Percentiles rank a stretch among this genome's conserved stretches.
Evolutionary conservation across 495 filamentous ascomycete species (phyloP).

Genomic region (Aspergillus olivimuriae): DNA sequence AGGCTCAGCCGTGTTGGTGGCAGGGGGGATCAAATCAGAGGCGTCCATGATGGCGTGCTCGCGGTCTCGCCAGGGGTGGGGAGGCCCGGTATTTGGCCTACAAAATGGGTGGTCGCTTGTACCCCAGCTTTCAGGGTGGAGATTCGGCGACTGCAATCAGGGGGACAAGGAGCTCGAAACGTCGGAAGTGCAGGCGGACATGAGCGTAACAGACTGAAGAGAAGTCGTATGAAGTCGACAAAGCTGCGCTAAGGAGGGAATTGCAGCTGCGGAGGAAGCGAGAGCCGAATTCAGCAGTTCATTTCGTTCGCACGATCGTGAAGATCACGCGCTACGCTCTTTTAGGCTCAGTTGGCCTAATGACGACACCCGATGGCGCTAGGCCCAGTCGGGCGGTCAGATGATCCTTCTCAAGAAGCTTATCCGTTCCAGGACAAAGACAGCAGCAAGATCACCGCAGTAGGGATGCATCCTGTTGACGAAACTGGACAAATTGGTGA

Average conservation of each 20-base stretch:
- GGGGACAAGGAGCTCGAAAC: too few relatives aligned
- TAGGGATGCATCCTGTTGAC: too few relatives aligned
- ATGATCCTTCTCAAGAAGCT: not conserved
- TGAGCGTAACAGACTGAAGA: too few relatives aligned
- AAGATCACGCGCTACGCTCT: conserved; percentile 6
- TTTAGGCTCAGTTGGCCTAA: not conserved
- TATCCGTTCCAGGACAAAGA: too few relatives aligned
- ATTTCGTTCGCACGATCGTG: conserved; percentile 4
- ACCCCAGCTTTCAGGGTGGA: not conserved
- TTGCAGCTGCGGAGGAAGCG: not conserved
- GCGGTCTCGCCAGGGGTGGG: conserved; percentile 13
- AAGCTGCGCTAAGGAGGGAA: not conserved
- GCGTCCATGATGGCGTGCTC: conserved; percentile 39
- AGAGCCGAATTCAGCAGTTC: not conserved
- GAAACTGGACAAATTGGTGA: too few relatives aligned
- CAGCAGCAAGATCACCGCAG: too few relatives aligned
- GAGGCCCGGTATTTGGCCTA: not conserved
- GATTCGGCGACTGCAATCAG: not conserved
- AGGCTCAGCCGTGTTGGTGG: conserved; percentile 14
- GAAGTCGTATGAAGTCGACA: not conserved
- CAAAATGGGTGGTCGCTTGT: not conserved
- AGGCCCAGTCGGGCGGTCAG: not conserved
- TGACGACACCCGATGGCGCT: conserved; percentile 8
- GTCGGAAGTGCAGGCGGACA: too few relatives aligned
- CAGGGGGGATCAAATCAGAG: conserved; percentile 23